Conservation (phyloP, 2,329 filamentous ascomycete genomes). For the Parafenestella ontariensis region DNA sequence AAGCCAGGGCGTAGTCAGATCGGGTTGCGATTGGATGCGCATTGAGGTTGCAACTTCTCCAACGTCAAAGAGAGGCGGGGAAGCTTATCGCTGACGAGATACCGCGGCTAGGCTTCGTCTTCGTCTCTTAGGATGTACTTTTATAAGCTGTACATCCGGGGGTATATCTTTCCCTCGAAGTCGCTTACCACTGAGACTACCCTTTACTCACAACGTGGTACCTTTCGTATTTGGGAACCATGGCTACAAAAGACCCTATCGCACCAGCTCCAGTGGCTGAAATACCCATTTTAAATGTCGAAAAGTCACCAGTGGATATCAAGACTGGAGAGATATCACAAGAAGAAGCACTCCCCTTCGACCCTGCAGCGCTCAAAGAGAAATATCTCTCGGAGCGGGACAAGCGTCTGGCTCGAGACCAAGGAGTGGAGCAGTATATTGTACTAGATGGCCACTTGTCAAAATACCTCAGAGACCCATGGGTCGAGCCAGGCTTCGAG, state of each 20-base stretch:
- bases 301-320: slow-evolving; percentile 23
- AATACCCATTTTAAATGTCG: slow-evolving; percentile 18
- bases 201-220: not conserved
- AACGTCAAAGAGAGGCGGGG: not conserved
- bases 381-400: slow-evolving; percentile 40
- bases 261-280: slow-evolving; percentile 23
- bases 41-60: not conserved
- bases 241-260: slow-evolving; percentile 18
- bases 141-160: not conserved
- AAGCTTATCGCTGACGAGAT: not conserved
- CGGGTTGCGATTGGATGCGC: not conserved
- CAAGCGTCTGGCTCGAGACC: slow-evolving; percentile 31
- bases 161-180: not conserved
- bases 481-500: slow-evolving; percentile 33
- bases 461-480: slow-evolving; percentile 37
- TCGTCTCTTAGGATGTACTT: not conserved
- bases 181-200: not conserved
- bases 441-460: slow-evolving; percentile 33
- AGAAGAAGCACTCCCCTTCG: slow-evolving; percentile 28
- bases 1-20: not conserved
- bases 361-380: slow-evolving; percentile 31
- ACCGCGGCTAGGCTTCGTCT: not conserved
- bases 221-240: not conserved
- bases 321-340: slow-evolving; percentile 22
- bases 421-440: slow-evolving; percentile 40